Base-by-base conservation (phyloP, 1,284 basidiomycete species). In the Austroboletus novae-zelandiae region DNA sequence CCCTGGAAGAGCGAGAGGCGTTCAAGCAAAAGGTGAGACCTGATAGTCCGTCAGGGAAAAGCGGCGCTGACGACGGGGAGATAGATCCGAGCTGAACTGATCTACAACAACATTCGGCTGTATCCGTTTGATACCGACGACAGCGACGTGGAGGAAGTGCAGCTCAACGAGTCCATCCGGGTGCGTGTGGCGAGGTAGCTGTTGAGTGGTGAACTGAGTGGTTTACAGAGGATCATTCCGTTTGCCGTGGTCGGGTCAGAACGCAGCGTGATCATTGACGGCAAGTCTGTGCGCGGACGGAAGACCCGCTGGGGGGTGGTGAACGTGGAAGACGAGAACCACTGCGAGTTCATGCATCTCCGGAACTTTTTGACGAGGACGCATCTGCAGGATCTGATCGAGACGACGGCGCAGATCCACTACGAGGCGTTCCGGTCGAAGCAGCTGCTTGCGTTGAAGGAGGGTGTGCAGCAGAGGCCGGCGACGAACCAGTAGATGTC, bases 361-460 rank as follows among this genome's bases (percentile, higher is more conserved):
- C 83, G 96, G 62, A 96, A 99, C 82, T 98, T 98, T 80, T 79
- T 98, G 57, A 95, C 91, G 4, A 80, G 94, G 71, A 96, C 96
- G 30, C 96, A 99, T 74, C 74, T 99, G 64, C 97, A 99, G 73
- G 97, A 99, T 69, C 75, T 99, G 62, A 98, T 99, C 70, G 96
- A 99, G 79, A 98, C 96, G 49, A 99, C 96, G 3, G 92, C 95
- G 9, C 91, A 96, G 73, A 97, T 97, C 69, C 97, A 99, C 74
- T 99, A 99, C 74, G 97, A 99, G 79, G 94, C 95, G 9, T 99
- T 99, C 90, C 86, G 96, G 59, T 95, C 91, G 63, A 98, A 98
- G 78, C 97, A 99, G 76, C 72, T 96, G 57, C 77, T 96, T 46
- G 94, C 94, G 23, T 80, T 96, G 64, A 96, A 96, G 79, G 93